These are phyloP conservation scores for Arabidopsis arenosa DNA, from an alignment of 345 rosid genomes.

Conservation along the genomic window DNA sequence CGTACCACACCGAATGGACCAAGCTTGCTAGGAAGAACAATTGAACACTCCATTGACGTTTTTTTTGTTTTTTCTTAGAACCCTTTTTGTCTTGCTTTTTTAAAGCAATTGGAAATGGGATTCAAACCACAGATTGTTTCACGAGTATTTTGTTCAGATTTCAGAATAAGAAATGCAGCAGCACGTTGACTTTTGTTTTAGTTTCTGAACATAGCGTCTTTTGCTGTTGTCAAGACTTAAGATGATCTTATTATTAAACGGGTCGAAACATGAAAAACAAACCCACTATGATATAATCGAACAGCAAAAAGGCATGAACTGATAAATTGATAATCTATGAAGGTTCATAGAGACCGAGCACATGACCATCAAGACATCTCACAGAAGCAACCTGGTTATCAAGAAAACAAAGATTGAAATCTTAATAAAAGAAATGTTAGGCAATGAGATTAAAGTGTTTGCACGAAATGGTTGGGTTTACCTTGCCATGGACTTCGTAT, in stretches of 20 bases:
- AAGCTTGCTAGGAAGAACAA: constrained; percentile 72
- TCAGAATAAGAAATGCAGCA: constrained; percentile 34
- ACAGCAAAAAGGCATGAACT: background rate
- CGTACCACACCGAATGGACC: constrained; percentile 90
- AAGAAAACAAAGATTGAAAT: background rate
- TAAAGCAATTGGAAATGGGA: constrained; percentile 7
- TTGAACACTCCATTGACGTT: constrained; percentile 60
- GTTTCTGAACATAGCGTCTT: background rate
- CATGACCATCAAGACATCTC: constrained; percentile 83
- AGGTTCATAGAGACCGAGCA: constrained; percentile 75
- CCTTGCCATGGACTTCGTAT: constrained; percentile 94
- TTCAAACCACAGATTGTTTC: constrained; percentile 29
- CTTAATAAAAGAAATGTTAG: background rate
- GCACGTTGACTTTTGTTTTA: constrained; percentile 9
- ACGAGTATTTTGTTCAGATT: constrained; percentile 36
- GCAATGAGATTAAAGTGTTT: background rate
- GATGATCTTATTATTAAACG: no score
- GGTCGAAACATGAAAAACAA: background rate
- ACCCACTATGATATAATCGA: background rate
- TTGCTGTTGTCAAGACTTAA: no score
- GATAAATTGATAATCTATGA: constrained; percentile 24
- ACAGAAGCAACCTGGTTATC: constrained; percentile 77
- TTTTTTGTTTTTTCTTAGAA: background rate
- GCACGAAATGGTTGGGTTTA: constrained; percentile 32
- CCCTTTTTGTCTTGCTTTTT: background rate